Percentiles rank a stretch among this genome's conserved stretches.
phyloP scores from a whole-genome alignment of 441 rosid genomes.

The Theobroma grandiflorum region DNA sequence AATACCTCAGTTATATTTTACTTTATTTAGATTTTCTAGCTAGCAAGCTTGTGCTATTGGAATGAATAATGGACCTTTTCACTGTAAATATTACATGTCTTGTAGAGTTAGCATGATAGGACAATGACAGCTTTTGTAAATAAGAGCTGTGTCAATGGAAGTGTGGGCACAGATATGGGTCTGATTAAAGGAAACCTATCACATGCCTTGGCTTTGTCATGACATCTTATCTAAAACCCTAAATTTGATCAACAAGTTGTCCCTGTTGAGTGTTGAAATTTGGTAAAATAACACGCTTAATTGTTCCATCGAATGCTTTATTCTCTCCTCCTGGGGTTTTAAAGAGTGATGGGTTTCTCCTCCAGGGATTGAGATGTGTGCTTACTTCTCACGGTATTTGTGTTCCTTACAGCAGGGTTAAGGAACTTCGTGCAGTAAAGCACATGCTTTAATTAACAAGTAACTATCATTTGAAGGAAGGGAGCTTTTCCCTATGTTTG shows the following conservation, averaged over 20 bases:
- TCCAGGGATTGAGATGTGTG: not conserved
- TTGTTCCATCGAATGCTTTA: constrained; percentile 14
- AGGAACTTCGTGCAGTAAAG: constrained; percentile 5
- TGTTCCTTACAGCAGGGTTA: constrained; percentile 13
- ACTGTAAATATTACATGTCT: not conserved
- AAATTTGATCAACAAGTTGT: constrained; percentile 2
- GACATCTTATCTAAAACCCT: constrained; percentile 23
- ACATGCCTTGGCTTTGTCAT: constrained; percentile 7
- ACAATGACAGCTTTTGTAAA: constrained; percentile 22
- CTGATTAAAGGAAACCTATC: not conserved
- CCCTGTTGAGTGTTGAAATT: constrained; percentile 19
- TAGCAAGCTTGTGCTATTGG: not conserved
- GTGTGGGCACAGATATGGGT: constrained; percentile 18
- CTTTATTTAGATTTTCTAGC: not conserved
- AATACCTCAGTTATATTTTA: constrained; percentile 2
- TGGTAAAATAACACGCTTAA: constrained; percentile 1
- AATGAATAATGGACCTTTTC: constrained; percentile 22
- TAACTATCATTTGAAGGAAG: constrained; percentile 3
- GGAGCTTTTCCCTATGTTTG: constrained; percentile 20
- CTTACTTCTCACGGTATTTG: not conserved
- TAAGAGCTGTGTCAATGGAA: not conserved
- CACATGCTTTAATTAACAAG: constrained; percentile 22
- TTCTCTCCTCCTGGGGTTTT: not conserved
- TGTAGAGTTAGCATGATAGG: not conserved
- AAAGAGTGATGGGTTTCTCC: not conserved